Evolutionary conservation across 805 yeast species (phyloP).

Genomic region (Metschnikowia lochheadii): DNA sequence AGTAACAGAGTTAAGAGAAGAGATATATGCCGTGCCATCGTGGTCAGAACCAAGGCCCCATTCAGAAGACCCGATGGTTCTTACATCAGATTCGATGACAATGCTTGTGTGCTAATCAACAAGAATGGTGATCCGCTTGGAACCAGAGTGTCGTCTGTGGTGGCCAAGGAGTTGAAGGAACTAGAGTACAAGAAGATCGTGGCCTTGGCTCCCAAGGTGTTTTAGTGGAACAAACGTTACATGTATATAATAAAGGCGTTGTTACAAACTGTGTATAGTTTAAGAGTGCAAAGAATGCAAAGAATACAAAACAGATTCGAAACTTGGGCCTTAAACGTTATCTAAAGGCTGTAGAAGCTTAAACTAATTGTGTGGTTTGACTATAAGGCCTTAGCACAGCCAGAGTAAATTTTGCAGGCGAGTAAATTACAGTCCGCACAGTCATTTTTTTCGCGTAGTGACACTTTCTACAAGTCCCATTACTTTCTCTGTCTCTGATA

Average conservation of each 20-base stretch:
- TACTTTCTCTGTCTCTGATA: background rate
- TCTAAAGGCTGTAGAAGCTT: background rate
- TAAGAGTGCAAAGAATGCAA: background rate
- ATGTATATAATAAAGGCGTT: constrained; percentile 1
- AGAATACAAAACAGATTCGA: background rate
- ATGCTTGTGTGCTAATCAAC: constrained; percentile 93
- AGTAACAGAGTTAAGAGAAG: constrained; percentile 87
- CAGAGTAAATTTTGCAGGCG: constrained; percentile 1
- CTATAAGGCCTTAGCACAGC: too few relatives aligned
- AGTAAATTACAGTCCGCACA: constrained; percentile 5
- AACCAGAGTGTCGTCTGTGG: constrained; percentile 85
- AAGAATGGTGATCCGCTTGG: constrained; percentile 93
- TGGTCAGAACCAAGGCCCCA: constrained; percentile 84
- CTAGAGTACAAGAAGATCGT: constrained; percentile 82
- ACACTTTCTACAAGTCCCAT: background rate
- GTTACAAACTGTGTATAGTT: background rate
- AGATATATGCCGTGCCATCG: constrained; percentile 92
- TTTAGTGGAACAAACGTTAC: constrained; percentile 7
- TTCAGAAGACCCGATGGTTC: constrained; percentile 83
- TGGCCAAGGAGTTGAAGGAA: constrained; percentile 84
- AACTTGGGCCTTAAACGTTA: background rate
- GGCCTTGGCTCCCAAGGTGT: constrained; percentile 76
- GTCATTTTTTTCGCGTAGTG: constrained; percentile 4
- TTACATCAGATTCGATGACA: constrained; percentile 83
- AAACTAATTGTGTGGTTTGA: background rate